Base-by-base conservation (phyloP, 352 stramenopile species). In the Halophytophthora polymorphica region DNA sequence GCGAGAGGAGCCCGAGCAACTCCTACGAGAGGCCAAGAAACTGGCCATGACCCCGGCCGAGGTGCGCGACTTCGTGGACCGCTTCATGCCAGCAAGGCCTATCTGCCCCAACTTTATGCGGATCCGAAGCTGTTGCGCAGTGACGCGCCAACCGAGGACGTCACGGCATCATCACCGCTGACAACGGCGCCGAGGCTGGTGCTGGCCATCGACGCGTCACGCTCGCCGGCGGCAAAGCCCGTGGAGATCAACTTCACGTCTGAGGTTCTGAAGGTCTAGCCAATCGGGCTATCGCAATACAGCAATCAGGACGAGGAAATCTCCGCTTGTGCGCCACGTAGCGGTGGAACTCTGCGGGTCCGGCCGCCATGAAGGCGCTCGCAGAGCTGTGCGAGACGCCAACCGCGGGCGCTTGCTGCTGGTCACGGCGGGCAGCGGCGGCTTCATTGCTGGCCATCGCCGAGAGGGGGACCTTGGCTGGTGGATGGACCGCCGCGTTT, bases 41-140 rank as follows among this genome's bases (percentile, higher is more conserved):
- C 71, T 77, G 38, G 79, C 77, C 14, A 70, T 93, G 49, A 83
- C 74, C 2, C 38, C 66, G 12, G 66, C 70, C 29, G 62, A 93
- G 57, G 79, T 95, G 39, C 71, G 71, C 28, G 82, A 92, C 64
- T 95, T 95, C 62, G 78, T 95, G 37, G 79, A 93, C 50, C 82
- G 86, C 55, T 95, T 89, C 58, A 90, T 95, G 79, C 83, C 86
- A 12, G 66, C 66, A 65, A 83, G 28, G 64, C 72, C 10, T 95
- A 93, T 49, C 50, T 92, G 14, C 52, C 62, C 14, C 56, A 31
- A 0, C 61, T 95, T 35, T 93, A 95, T 66, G 57, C 46, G 13
- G 59, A 68, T 22, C 61, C 70, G 14, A 60, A 58, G 29, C 37
- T 29, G 29, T 18, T 41, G 55, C 23, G 60, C 29, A 45, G 36